Percentiles rank a stretch among this genome's conserved stretches.
phyloP scores from a whole-genome alignment of 371 early-diverging fungal genomes.

The Mortierella sp. region DNA sequence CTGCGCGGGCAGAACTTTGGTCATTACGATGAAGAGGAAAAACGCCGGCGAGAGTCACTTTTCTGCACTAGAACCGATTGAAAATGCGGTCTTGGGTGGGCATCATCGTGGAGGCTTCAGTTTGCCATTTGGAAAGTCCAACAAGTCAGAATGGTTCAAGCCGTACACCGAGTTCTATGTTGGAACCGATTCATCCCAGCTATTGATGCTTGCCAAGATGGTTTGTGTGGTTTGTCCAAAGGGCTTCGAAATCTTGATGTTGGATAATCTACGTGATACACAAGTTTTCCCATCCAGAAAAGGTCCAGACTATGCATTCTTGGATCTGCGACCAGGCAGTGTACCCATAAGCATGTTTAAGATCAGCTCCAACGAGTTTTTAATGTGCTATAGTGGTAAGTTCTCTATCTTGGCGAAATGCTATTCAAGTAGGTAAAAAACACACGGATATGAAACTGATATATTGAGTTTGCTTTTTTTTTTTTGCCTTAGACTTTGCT shows the following conservation, averaged over 20 bases:
- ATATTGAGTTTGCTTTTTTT: not conserved
- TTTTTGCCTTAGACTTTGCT: constrained; percentile 38
- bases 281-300: constrained; percentile 60
- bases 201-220: constrained; percentile 85
- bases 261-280: constrained; percentile 80
- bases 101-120: constrained; percentile 45
- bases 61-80: constrained; percentile 49
- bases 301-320: constrained; percentile 83
- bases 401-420: not conserved
- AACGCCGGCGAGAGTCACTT: constrained; percentile 54
- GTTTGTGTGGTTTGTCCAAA: constrained; percentile 89
- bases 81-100: constrained; percentile 46
- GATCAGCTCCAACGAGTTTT: constrained; percentile 77
- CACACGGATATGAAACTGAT: not conserved
- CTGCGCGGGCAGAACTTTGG: constrained; percentile 53
- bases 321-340: constrained; percentile 74
- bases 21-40: constrained; percentile 54
- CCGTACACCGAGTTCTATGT: constrained; percentile 77
- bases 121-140: constrained; percentile 44
- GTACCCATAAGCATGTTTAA: constrained; percentile 89
- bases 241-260: constrained; percentile 94
- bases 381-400: constrained; percentile 90
- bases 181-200: constrained; percentile 83
- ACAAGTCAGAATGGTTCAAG: constrained; percentile 55
- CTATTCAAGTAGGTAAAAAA: not conserved